phyloP scores from a whole-genome alignment of 129 eudicot genomes.

The Flaveria bidentis region DNA sequence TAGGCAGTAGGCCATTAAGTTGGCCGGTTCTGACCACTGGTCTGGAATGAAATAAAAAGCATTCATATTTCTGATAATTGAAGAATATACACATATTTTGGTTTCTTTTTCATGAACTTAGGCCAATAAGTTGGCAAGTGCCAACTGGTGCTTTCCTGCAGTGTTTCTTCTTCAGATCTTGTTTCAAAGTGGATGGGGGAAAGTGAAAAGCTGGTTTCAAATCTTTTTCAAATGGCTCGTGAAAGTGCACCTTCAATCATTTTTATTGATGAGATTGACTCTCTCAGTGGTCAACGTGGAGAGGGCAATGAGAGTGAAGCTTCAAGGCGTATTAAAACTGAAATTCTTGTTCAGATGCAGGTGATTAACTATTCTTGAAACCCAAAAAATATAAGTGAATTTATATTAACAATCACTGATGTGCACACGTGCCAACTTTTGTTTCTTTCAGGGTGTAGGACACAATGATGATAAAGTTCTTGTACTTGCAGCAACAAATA shows the following conservation, averaged over 20 bases:
- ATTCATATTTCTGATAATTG: constrained; percentile 2
- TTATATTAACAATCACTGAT: neutral
- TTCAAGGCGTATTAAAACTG: constrained; percentile 98
- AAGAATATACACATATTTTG: constrained; percentile 4
- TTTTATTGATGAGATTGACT: constrained; percentile 94
- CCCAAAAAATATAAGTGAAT: neutral
- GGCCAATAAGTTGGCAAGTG: constrained; percentile 71
- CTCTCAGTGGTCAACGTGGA: constrained; percentile 97
- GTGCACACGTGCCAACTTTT: neutral
- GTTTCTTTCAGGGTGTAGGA: constrained; percentile 86
- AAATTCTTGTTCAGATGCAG: constrained; percentile 99
- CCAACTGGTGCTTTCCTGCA: constrained; percentile 67
- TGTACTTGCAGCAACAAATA: constrained; percentile 98
- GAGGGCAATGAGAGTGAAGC: constrained; percentile 99
- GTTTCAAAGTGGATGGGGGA: constrained; percentile 99
- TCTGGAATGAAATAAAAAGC: neutral
- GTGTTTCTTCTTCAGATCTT: constrained; percentile 94
- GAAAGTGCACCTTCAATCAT: constrained; percentile 96
- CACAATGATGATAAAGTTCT: constrained; percentile 98
- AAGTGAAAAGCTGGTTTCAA: constrained; percentile 97
- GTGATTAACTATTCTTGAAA: constrained; percentile 36
- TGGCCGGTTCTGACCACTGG: neutral
- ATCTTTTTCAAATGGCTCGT: constrained; percentile 97
- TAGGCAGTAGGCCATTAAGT: neutral
- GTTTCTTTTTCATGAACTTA: constrained; percentile 41